A percentile compares a stretch with the other conserved stretches of the same genome.
These are phyloP conservation scores for Trichoderma cornu-damae DNA, from an alignment of 2,329 filamentous ascomycete genomes.

Conservation along the genomic window DNA sequence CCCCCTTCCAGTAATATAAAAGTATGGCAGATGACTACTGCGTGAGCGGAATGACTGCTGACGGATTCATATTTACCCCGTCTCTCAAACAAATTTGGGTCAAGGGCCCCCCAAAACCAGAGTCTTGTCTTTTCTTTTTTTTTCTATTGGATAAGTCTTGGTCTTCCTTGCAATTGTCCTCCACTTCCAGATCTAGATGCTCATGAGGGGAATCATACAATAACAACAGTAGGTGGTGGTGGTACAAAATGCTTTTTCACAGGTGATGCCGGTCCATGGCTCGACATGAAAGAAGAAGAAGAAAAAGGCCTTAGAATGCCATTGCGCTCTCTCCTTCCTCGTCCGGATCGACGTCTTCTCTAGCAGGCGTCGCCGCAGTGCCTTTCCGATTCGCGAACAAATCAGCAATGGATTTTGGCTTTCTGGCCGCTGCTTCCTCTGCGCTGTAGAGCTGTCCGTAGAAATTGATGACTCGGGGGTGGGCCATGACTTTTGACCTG, in stretches of 20 bases:
- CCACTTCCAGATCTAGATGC: neutral
- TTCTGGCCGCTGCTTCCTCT: conserved; percentile 45
- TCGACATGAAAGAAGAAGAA: conserved; percentile 30
- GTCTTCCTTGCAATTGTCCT: neutral
- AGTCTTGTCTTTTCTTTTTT: too few relatives aligned
- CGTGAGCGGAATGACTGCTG: neutral
- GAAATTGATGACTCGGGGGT: conserved; percentile 78
- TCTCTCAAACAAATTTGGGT: neutral
- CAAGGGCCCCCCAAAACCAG: neutral
- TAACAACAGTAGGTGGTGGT: neutral
- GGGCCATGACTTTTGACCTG: conserved; percentile 87
- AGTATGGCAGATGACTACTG: neutral
- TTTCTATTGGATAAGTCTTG: neutral
- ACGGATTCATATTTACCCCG: neutral
- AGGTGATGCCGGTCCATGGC: neutral
- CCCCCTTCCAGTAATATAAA: too few relatives aligned
- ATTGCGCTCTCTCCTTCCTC: conserved; percentile 46
- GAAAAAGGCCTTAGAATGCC: conserved; percentile 37
- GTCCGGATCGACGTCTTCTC: conserved; percentile 34
- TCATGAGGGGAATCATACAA: conserved; percentile 10
- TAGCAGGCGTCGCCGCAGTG: conserved; percentile 14
- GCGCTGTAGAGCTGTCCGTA: conserved; percentile 77
- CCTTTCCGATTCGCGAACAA: conserved; percentile 37
- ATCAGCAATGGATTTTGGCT: conserved; percentile 34
- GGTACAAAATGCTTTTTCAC: conserved; percentile 11